phyloP scores from a whole-genome alignment of 176 grass and related monocot species.

The Otatea glauca region DNA sequence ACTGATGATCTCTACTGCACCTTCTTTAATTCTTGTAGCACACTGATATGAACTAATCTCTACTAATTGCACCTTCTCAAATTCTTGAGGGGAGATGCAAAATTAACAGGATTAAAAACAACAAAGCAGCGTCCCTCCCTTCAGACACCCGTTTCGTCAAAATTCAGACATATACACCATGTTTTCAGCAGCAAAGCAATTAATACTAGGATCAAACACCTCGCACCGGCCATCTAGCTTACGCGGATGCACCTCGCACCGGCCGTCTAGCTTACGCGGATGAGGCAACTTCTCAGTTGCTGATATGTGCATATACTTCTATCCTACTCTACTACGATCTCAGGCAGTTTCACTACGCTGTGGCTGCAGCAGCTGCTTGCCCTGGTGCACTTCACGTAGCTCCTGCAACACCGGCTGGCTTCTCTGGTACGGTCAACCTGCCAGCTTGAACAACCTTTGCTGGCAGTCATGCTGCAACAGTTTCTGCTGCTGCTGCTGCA shows the following conservation, averaged over 20 bases:
- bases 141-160: too few relatives aligned
- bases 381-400: constrained; percentile 54
- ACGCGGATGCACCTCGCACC: neutral
- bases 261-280: constrained; percentile 10
- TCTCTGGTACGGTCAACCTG: constrained; percentile 40
- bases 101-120: too few relatives aligned
- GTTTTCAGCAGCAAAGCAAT: constrained; percentile 24
- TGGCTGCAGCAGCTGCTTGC: constrained; percentile 63
- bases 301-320: constrained; percentile 1
- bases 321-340: constrained; percentile 80
- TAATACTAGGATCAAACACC: constrained; percentile 6
- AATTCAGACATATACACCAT: constrained; percentile 13
- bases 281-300: neutral
- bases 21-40: neutral
- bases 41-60: neutral
- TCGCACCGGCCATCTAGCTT: neutral
- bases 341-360: constrained; percentile 61
- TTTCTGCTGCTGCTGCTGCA: constrained; percentile 23
- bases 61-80: too few relatives aligned
- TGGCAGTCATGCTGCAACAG: constrained; percentile 25
- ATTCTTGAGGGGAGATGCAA: too few relatives aligned
- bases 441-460: constrained; percentile 44
- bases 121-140: too few relatives aligned
- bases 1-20: neutral
- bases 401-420: constrained; percentile 59